These are phyloP conservation scores for Corylus americana DNA, from an alignment of 306 rosid genomes.

Conservation along the genomic window DNA sequence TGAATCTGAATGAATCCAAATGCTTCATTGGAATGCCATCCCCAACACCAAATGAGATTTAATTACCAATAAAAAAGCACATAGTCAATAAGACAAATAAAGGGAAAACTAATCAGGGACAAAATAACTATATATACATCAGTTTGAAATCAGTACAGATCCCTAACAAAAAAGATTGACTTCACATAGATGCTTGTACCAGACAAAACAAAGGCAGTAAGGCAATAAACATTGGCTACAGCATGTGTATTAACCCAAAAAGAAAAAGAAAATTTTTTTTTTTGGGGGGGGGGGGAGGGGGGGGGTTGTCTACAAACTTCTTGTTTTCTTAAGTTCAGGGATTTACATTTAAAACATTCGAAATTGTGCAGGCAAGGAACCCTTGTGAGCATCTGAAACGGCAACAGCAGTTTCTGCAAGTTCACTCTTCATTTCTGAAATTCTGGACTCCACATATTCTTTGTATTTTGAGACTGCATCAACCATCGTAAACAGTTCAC, in stretches of 20 bases:
- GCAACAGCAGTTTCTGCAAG: constrained; percentile 59
- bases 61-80: not conserved
- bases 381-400: constrained; percentile 51
- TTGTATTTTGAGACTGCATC: constrained; percentile 64
- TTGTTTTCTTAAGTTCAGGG: not conserved
- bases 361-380: constrained; percentile 39
- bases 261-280: too few relatives aligned
- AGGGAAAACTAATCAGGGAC: too few relatives aligned
- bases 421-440: constrained; percentile 55
- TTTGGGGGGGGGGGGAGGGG: too few relatives aligned
- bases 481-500: constrained; percentile 51
- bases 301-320: not conserved
- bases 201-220: not conserved
- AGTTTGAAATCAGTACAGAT: too few relatives aligned
- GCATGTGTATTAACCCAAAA: too few relatives aligned
- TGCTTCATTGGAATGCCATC: too few relatives aligned
- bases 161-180: not conserved
- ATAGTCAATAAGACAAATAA: too few relatives aligned
- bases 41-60: too few relatives aligned
- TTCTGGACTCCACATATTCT: constrained; percentile 53
- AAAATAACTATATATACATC: too few relatives aligned
- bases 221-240: not conserved
- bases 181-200: not conserved
- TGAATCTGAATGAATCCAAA: too few relatives aligned
- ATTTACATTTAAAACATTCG: constrained; percentile 4